Base-by-base conservation (phyloP, 345 rosid genomes). In the Boechera stricta region DNA sequence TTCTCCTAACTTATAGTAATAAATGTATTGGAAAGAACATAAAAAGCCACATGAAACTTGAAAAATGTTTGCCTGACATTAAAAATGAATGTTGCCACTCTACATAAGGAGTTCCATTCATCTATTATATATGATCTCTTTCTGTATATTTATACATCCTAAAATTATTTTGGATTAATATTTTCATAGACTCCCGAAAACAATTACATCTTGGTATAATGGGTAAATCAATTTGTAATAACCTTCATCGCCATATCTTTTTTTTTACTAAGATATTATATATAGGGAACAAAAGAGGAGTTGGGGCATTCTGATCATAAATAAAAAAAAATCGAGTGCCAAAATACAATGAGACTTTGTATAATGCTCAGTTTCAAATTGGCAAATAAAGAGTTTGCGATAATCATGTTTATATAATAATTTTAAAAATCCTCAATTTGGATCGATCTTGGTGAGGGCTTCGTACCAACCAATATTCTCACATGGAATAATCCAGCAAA, bases 381-480 rank as follows among this genome's bases (percentile, higher is more conserved):
- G 10, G 5, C 11, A 7, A 39, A 32, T 13, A 12, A 7, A 57
- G 41, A 57, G 41, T 16, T 10, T 21, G 11, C 13, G 12, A 3
- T 39, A 39, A 44, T 47, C 5, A 47, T 47, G 15, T 44, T 44
- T 44, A 44, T 44, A 44, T 4, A 12, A 12, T 10, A 10, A 3
- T 3, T 3, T 1, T n/a, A 16, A 5, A n/a, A 48, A 0, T 15
- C 5, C 28, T 5, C 55, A 29, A 8, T 47, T 48, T 33, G 75
- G 57, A 59, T 71, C 10, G 48, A 48, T 60, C 59, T 59, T 58
- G 59, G n/a, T 51, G 67, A 58, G 48, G 13, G 56, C 21, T 44
- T 35, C 60, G 48, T 72, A 72, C 52, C 60, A 61, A 24, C 68
- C 69, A 61, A 61, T 44, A 61, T 48, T 61, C 76, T 61, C 51